Evolutionary conservation across 495 filamentous ascomycete genomes (phyloP).

Genomic region (Aspergillus haitiensis): DNA sequence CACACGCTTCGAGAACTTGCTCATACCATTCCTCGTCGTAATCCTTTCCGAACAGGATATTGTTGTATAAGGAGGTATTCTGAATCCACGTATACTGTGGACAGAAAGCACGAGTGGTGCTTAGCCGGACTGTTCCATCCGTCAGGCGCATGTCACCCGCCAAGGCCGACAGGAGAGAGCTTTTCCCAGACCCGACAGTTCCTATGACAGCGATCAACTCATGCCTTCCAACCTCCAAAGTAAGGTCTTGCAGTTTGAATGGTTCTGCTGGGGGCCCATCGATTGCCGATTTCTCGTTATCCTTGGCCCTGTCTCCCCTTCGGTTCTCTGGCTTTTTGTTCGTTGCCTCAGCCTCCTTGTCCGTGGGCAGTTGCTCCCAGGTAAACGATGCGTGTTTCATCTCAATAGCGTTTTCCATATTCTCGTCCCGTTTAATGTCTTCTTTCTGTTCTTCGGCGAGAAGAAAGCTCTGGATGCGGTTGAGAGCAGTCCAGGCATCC

Average conservation of each 20-base stretch:
- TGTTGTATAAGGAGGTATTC: constrained; percentile 80
- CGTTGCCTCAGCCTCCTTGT: constrained; percentile 24
- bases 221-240: constrained; percentile 71
- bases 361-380: constrained; percentile 64
- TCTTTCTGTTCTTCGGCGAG: constrained; percentile 82
- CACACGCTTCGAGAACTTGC: constrained; percentile 57
- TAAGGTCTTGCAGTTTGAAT: constrained; percentile 76
- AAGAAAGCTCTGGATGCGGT: constrained; percentile 84
- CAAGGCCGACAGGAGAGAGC: constrained; percentile 82
- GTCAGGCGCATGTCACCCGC: constrained; percentile 94
- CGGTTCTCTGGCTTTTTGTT: constrained; percentile 28
- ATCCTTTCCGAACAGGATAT: constrained; percentile 84
- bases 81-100: constrained; percentile 98
- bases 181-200: constrained; percentile 88
- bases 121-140: constrained; percentile 67
- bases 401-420: constrained; percentile 67
- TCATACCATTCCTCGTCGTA: constrained; percentile 55
- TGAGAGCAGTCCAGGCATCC: constrained; percentile 82
- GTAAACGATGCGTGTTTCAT: constrained; percentile 79
- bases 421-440: constrained; percentile 61
- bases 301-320: constrained; percentile 28
- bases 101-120: constrained; percentile 81
- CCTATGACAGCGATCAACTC: constrained; percentile 92
- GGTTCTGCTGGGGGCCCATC: constrained; percentile 54
- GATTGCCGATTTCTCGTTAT: constrained; percentile 37